Base-by-base conservation (phyloP, 148 eudicot species). In the Camellia sinensis region DNA sequence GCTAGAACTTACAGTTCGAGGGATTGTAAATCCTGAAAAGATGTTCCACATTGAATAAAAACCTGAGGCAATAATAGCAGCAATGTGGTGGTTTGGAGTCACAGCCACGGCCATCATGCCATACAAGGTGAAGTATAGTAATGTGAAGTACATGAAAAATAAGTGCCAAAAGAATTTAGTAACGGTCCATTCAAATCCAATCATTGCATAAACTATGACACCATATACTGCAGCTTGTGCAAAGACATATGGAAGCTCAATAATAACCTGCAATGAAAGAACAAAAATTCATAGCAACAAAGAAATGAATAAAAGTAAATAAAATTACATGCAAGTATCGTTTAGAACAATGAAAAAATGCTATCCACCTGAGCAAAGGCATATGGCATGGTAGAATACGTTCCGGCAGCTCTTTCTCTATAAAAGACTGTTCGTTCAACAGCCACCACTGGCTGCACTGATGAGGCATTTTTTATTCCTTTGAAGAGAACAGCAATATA, bases 321-420 rank as follows among this genome's bases (percentile, higher is more conserved):
- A 54, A 61, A 2, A 18, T 18, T 3, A 61, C 17, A 18, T 3
- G 6, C 17, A 15, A 29, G 37, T 29, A 29, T 29, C 37, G 37
- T 29, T 29, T 29, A 29, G 37, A 29, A 29, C 37, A 29, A 29
- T 1, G n/a, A 12, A 44, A 52, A 66, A 2, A 14, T 18, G 63
- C 6, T 18, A 64, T 7, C 60, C 62, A 88, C 97, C 94, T 91
- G 95, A 71, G 91, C 89, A 45, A 91, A 89, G 78, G 95, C 97
- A 76, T 91, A 93, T 66, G 97, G 90, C 71, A 93, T 72, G 8
- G 92, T 88, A 2, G 95, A 93, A 81, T 91, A 93, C 94, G 91
- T 85, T 37, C 97, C 95, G 52, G 94, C 94, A 46, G 94, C 97
- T 82, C 89, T 85, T 83, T 93, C 97, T 85, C 97, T 89, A 40